Evolutionary conservation across 768 basidiomycete genomes (phyloP), one percentile per base, ranked within the genome.

Genomic region (Cantharellus cinnabarinus): DNA sequence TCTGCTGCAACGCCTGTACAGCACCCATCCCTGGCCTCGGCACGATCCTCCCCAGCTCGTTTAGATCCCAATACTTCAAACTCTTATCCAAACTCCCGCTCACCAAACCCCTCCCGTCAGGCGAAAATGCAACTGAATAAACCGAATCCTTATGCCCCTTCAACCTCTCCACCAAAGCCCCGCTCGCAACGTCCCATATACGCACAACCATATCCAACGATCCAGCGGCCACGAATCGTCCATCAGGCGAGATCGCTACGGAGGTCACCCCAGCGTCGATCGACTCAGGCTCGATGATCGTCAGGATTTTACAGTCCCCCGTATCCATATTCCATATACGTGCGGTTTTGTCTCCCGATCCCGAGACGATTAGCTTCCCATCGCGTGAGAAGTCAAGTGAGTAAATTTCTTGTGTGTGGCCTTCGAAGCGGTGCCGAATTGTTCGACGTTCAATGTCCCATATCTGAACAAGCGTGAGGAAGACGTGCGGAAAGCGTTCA

Each of bases 371-470:
- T 64, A 85, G 76, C 3, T 81, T 76, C 4, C 91, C 90, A 64
- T 91, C 86, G n/a, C 75, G 71, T 2, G 88, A 87, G 70, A 91
- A 94, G 69, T 87, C 89, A 63, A 95, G 81, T 1, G 89, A 89
- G 70, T 94, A 94, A 66, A 95, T 90, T 66, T 94, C 91, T 67
- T 89, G 85, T 65, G 81, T 80, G 71, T 95, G 91, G 3, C 91
- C 91, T 63, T 85, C 81, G 65, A 93, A 89, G 5, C 86, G 73
- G 62, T 79, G 82, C 59, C 82, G 78, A 66, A 93, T 87, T 41
- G 78, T 78, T 65, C 83, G 82, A 65, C 80, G 82, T 52, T 76
- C 76, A 64, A 95, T 88, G 65, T 93, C 89, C 91, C 91, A 95
- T 65, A 95, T 88, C 85, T 91, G 65, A 4, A 39, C 4, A 14